phyloP scores from a whole-genome alignment of 352 stramenopile genomes.

The Globisporangium echinulatum region DNA sequence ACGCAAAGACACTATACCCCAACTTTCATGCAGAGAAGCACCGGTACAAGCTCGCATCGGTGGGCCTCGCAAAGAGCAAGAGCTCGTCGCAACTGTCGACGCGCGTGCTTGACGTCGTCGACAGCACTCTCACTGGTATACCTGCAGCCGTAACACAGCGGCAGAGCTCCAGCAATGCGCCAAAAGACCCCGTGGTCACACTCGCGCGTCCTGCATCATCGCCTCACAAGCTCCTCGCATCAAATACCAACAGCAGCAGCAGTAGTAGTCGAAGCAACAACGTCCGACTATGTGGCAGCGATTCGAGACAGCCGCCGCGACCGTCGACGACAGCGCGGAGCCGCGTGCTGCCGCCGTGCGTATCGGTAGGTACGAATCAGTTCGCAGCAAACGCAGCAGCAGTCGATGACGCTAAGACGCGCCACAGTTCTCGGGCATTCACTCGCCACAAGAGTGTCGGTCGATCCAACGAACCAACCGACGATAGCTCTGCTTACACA shows the following conservation, averaged over 20 bases:
- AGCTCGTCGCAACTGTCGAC: background rate
- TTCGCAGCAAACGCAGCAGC: background rate
- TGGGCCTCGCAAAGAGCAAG: slow-evolving; percentile 17
- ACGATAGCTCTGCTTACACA: slow-evolving; percentile 1
- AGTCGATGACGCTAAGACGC: background rate
- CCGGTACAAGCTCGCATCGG: slow-evolving; percentile 23
- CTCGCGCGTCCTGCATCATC: background rate
- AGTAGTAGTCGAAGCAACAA: background rate
- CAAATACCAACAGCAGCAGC: background rate
- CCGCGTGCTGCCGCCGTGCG: slow-evolving; percentile 7
- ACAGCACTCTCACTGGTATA: background rate
- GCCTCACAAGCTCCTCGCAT: background rate
- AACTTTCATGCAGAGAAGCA: slow-evolving; percentile 51
- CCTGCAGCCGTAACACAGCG: background rate
- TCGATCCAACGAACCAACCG: background rate
- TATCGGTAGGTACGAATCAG: background rate
- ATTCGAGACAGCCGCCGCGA: background rate
- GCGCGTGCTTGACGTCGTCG: background rate
- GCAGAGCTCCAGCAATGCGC: slow-evolving; percentile 6
- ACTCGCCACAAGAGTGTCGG: slow-evolving; percentile 8
- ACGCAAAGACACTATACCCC: slow-evolving; percentile 35
- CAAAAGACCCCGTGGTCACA: background rate
- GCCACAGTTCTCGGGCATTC: background rate
- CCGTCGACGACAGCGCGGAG: background rate
- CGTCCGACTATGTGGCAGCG: background rate